Evolutionary conservation across 352 stramenopile genomes (phyloP), one percentile per base, ranked within the genome.

Genomic region (Phytopythium cucurbitacearum): DNA sequence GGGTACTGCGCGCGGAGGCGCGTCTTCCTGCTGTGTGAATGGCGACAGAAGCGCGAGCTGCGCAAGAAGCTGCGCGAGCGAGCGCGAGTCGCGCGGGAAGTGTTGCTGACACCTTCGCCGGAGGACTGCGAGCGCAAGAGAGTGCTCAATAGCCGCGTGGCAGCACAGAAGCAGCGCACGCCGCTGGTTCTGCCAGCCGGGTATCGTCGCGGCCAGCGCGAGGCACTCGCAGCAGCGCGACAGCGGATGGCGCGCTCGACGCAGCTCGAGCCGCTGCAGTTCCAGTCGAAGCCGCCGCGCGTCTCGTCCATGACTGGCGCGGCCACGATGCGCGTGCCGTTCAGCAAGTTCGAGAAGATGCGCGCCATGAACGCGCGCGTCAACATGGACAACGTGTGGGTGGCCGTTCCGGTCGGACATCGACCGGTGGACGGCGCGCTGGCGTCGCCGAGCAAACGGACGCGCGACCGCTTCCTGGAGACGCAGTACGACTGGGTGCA

Each of bases 401-500:
- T 89, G 13, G 75, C 78, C 16, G 76, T 89, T 32, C 78, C 78
- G 1, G 65, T 75, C 45, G 55, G 36, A 9, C 60, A 71, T 32
- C 13, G 8, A 38, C 7, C 15, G 39, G 7, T 12, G 12, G 5
- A 11, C 2, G n/a, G 4, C 5, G 16, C 12, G 5, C 15, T 34
- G 8, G 2, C 6, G 15, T 1, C 35, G 12, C 4, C 7, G 4
- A 10, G 15, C 7, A 62, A 47, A 5, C 40, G 21, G 7, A 61
- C 38, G 35, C 56, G 34, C 6, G 73, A 63, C 21, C 53, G 50
- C n/a, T 65, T 65, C 32, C 49, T 86, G 4, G 45, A 65, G 3
- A 65, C 68, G 21, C 67, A 62, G 21, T 88, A 84, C 59, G 75
- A 86, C 57, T 86, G 74, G 74, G 59, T 88, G 7, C 75, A 74